Base-by-base conservation (phyloP, 2,329 filamentous ascomycete species). In the Talaromyces sp. region DNA sequence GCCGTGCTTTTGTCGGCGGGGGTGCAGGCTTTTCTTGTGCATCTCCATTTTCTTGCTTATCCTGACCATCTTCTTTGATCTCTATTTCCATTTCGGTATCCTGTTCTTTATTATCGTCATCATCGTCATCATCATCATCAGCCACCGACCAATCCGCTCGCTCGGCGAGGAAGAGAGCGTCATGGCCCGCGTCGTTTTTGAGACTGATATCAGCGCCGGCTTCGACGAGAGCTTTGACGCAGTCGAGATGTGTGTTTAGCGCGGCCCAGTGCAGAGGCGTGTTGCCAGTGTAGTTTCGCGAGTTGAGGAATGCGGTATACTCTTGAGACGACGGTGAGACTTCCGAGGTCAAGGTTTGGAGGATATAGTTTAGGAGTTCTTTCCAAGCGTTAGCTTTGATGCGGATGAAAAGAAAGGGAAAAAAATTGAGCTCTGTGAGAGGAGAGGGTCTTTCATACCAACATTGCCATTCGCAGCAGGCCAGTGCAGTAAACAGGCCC, bases 261-360 rank as follows among this genome's bases (percentile, higher is more conserved):
- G 92, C 90, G 0, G 94, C 94, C 93, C 93, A 98, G 78, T 99
- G 95, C 62, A 99, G 81, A 0, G 92, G 86, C 0, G 94, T 97
- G 79, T 97, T 98, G 52, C 92, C 93, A 53, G 90, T 89, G 64
- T 87, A 81, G 71, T 99, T 99, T 64, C 85, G 82, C 74, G 79
- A 75, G 72, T 81, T 77, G 56, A 81, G 59, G 3, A 79, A 68
- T 4, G 70, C 64, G 7, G 65, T 62, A 51, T 68, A 33, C 60
- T 68, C 58, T 63, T 69, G 66, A 42, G 65, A 51, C 0, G 31
- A 60, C 42, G 36, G 10, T 9, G 28, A 30, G 8, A 30, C 16
- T 8, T 52, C 36, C 28, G 36, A 23, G 6, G 42, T 31, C 9
- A 62, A 56, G 28, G 40, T 50, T 64, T 75, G 75, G 44, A 83